Conservation (phyloP, 1,139 yeast genomes). For the Kodamaea ohmeri region DNA sequence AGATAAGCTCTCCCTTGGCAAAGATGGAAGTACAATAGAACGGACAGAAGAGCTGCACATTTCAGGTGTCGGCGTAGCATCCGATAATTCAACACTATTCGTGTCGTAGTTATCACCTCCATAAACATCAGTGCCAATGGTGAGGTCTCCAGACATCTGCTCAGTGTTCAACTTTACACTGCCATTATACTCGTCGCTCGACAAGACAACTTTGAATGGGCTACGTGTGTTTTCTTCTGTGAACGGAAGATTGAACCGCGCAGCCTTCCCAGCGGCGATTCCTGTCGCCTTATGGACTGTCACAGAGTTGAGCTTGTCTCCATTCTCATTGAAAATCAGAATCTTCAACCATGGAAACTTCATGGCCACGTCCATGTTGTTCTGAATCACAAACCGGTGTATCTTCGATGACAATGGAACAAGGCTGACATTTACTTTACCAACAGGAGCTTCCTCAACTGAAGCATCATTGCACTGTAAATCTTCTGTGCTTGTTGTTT, state of each 20-base stretch:
- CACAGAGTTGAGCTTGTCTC: slow-evolving; percentile 26
- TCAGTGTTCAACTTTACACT: slow-evolving; percentile 26
- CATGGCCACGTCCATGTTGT: slow-evolving; percentile 26
- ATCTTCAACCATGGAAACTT: slow-evolving; percentile 34
- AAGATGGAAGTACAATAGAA: slow-evolving; percentile 36
- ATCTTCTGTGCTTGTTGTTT: too few relatives aligned
- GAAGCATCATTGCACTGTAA: not conserved
- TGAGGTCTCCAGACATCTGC: slow-evolving; percentile 22
- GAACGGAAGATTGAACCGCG: slow-evolving; percentile 36
- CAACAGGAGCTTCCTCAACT: slow-evolving; percentile 1
- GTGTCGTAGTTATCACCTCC: slow-evolving; percentile 9
- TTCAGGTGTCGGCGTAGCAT: not conserved
- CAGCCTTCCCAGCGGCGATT: slow-evolving; percentile 30
- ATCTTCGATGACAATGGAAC: slow-evolving; percentile 32
- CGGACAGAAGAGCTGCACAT: slow-evolving; percentile 18
- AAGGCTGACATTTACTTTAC: slow-evolving; percentile 23
- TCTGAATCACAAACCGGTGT: slow-evolving; percentile 34
- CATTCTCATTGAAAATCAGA: slow-evolving; percentile 32
- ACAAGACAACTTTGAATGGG: slow-evolving; percentile 33
- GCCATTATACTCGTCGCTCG: slow-evolving; percentile 23
- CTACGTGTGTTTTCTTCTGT: slow-evolving; percentile 33
- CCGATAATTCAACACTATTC: not conserved
- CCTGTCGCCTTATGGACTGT: slow-evolving; percentile 33
- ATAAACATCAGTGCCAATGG: not conserved
- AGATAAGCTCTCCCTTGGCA: slow-evolving; percentile 29